Evolutionary conservation across 345 rosid species (phyloP), one percentile per base, ranked within the genome.

Genomic region (Eutrema yunnanense): DNA sequence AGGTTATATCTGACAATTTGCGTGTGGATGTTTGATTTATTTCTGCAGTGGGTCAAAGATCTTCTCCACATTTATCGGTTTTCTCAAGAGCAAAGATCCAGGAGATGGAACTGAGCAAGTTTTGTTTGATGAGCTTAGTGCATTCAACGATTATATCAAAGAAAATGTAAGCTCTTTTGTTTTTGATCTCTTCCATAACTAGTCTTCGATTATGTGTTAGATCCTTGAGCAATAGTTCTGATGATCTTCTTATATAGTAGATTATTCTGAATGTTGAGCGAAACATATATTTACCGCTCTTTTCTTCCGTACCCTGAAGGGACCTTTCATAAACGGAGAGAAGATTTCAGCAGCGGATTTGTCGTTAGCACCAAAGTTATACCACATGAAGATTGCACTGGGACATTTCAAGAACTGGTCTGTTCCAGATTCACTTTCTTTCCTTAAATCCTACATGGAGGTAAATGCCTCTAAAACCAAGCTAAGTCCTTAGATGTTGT

Each of bases 381-480:
- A 87, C 76, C 96, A 94, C 84, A 67, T 94, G 50, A 92, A 89
- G 83, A 89, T 91, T 73, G 96, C 93, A 74, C 65, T 94, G 61
- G 90, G 92, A 50, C 92, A 94, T 78, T 94, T 79, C 78, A 91
- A 94, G 84, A 85, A 81, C 42, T 91, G 96, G 98, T 82, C 84
- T 2, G 85, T 91, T 73, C 96, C 96, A 11, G 96, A 88, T 60
- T 86, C 97, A 48, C 90, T 91, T 72, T 75, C 93, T 37, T 67
- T 56, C 74, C 73, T 83, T 32, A 84, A 78, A 78, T 85, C 96
- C 27, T 88, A 89, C 84, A 86, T 89, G 96, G 82, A 85, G 96
- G 98, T 94, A 84, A 48, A 37, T 27, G n/a, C 51, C 40, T 3
- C 10, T 4, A 33, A 47, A 53, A 10, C 29, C 2, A 4, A 73